A percentile compares a stretch with the other conserved stretches of the same genome.
Evolutionary conservation across 306 rosid species (phyloP).

Genomic region (Inga oerstediana): DNA sequence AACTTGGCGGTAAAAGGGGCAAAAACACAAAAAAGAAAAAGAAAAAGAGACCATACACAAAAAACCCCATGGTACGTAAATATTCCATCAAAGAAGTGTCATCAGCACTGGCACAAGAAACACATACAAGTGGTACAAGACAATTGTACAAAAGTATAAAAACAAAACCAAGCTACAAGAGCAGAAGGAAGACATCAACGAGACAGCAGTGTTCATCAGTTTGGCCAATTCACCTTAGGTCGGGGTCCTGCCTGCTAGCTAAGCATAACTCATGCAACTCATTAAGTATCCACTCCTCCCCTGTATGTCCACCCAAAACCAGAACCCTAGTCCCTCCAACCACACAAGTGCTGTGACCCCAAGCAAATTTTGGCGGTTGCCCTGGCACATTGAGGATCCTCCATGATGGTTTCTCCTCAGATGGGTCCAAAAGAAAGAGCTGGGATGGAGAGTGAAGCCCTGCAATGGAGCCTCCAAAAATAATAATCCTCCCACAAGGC

Average conservation of each 20-base stretch:
- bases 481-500: slow-evolving; percentile 98
- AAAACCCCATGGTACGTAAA: slow-evolving; percentile 6
- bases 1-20: not conserved
- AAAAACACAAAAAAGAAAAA: not conserved
- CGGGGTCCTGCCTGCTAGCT: slow-evolving; percentile 82
- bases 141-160: slow-evolving; percentile 30
- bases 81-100: slow-evolving; percentile 5
- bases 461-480: slow-evolving; percentile 89
- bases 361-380: slow-evolving; percentile 91
- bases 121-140: slow-evolving; percentile 27
- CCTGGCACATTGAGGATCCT: slow-evolving; percentile 94
- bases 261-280: slow-evolving; percentile 94
- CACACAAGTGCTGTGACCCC: slow-evolving; percentile 99
- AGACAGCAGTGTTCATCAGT: slow-evolving; percentile 34
- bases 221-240: slow-evolving; percentile 40
- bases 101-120: slow-evolving; percentile 17
- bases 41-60: not conserved
- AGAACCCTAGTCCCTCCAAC: slow-evolving; percentile 96
- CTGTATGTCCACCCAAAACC: slow-evolving; percentile 93
- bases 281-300: slow-evolving; percentile 97
- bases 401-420: slow-evolving; percentile 98
- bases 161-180: slow-evolving; percentile 41
- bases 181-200: slow-evolving; percentile 6
- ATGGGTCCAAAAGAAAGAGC: slow-evolving; percentile 90
- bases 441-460: slow-evolving; percentile 99